phyloP scores from a whole-genome alignment of 805 yeast genomes.

The Metschnikowia bowlesiae region DNA sequence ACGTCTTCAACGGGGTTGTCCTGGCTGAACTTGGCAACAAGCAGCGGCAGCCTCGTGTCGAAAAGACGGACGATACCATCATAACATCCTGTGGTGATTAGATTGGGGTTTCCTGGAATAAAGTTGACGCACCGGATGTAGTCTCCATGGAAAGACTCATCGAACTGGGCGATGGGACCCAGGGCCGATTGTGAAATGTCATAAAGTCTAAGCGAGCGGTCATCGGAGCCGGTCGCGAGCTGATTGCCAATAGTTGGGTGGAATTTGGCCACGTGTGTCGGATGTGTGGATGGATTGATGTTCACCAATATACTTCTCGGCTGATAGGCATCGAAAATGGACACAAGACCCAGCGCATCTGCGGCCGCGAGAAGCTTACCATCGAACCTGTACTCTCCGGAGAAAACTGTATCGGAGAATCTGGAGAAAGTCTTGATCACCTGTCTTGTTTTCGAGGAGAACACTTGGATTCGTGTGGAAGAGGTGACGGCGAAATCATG shows the following conservation, averaged over 20 bases:
- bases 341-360: conserved; percentile 91
- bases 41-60: conserved; percentile 64
- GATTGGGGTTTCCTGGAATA: conserved; percentile 68
- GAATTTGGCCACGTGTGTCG: conserved; percentile 91
- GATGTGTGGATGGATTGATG: conserved; percentile 76
- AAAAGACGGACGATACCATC: conserved; percentile 82
- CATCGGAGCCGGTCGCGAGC: conserved; percentile 86
- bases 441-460: conserved; percentile 91
- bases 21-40: conserved; percentile 67
- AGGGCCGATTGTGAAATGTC: conserved; percentile 71
- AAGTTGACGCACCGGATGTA: conserved; percentile 81
- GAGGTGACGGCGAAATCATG: conserved; percentile 92
- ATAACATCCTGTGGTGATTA: conserved; percentile 90
- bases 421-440: conserved; percentile 80
- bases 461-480: conserved; percentile 85
- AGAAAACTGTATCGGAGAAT: conserved; percentile 87
- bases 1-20: conserved; percentile 80
- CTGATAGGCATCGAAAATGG: conserved; percentile 78
- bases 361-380: conserved; percentile 91
- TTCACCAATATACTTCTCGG: conserved; percentile 78
- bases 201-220: conserved; percentile 78
- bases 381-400: conserved; percentile 87
- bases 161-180: conserved; percentile 65
- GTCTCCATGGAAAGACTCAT: conserved; percentile 68
- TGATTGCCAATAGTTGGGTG: conserved; percentile 74